Percentiles rank a stretch among this genome's conserved stretches.
Conservation (phyloP, 164 flowering plant genomes). For the Vitis amurensis region DNA sequence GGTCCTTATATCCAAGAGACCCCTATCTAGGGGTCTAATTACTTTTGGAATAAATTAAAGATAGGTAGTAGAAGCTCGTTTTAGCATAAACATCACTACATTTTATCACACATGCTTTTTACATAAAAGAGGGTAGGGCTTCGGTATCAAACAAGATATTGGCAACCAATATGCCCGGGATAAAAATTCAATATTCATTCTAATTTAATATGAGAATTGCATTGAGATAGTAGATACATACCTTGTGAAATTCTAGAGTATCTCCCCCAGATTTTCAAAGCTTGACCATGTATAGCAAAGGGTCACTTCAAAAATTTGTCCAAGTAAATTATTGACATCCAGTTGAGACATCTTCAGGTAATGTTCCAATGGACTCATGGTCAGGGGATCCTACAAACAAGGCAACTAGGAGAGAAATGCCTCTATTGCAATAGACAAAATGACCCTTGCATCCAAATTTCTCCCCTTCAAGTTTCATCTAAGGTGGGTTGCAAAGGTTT, state of each 20-base stretch:
- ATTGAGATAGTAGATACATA: constrained; percentile 19
- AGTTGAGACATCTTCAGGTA: not conserved
- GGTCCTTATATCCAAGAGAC: no score
- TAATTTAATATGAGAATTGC: not conserved
- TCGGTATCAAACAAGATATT: no score
- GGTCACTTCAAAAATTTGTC: constrained; percentile 91
- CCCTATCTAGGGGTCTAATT: no score
- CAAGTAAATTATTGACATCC: not conserved
- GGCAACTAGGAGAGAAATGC: constrained; percentile 28
- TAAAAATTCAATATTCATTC: not conserved
- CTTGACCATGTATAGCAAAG: constrained; percentile 92
- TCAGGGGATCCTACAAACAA: not conserved
- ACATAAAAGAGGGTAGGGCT: no score
- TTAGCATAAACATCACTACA: no score
- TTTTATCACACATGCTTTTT: no score
- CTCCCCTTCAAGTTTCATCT: constrained; percentile 90
- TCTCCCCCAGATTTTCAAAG: constrained; percentile 93
- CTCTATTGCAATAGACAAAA: constrained; percentile 88
- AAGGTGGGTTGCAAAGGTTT: constrained; percentile 14
- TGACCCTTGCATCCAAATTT: constrained; percentile 95
- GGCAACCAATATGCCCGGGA: no score
- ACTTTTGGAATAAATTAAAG: no score
- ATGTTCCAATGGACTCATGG: not conserved
- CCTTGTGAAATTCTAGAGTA: constrained; percentile 98
- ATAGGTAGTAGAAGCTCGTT: no score